Percentiles rank a stretch among this genome's conserved stretches.
Conservation (phyloP, 768 basidiomycete genomes). For the Russula lepida region DNA sequence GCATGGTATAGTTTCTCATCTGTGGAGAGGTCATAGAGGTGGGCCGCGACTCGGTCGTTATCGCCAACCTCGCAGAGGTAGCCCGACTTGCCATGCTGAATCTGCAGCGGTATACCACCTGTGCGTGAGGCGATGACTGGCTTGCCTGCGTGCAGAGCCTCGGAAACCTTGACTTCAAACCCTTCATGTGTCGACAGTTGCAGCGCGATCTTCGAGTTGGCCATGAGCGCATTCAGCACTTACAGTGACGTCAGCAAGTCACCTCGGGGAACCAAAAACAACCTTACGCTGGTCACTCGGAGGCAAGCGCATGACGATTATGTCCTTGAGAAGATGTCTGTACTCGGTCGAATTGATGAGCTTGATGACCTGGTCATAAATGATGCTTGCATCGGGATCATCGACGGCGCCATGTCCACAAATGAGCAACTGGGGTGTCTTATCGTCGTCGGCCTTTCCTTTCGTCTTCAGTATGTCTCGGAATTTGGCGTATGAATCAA, state of each 20-base stretch:
- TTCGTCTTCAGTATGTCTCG: slow-evolving; percentile 47
- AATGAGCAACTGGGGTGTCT: slow-evolving; percentile 66
- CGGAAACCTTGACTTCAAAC: slow-evolving; percentile 95
- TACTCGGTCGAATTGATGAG: slow-evolving; percentile 36
- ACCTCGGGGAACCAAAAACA: background rate
- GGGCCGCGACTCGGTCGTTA: slow-evolving; percentile 61
- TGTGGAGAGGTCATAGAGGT: slow-evolving; percentile 71
- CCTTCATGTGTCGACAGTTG: slow-evolving; percentile 93
- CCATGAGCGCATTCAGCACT: slow-evolving; percentile 85
- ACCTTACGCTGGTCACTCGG: slow-evolving; percentile 77
- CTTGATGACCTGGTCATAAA: slow-evolving; percentile 71
- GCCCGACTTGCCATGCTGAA: slow-evolving; percentile 81
- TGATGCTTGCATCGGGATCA: slow-evolving; percentile 90
- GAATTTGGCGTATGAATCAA: slow-evolving; percentile 83
- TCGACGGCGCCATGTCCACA: slow-evolving; percentile 93
- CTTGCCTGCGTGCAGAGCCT: slow-evolving; percentile 85
- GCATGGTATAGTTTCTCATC: slow-evolving; percentile 50
- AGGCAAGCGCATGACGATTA: slow-evolving; percentile 48
- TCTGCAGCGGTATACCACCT: slow-evolving; percentile 91
- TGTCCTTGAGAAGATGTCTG: slow-evolving; percentile 33
- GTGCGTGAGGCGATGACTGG: slow-evolving; percentile 79
- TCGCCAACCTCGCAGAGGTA: slow-evolving; percentile 75
- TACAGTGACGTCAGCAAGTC: background rate
- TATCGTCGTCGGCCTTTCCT: slow-evolving; percentile 38
- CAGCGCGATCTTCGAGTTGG: slow-evolving; percentile 80